Conservation (phyloP, 2,329 filamentous ascomycete species). For the Neonectria neomacrospora region DNA sequence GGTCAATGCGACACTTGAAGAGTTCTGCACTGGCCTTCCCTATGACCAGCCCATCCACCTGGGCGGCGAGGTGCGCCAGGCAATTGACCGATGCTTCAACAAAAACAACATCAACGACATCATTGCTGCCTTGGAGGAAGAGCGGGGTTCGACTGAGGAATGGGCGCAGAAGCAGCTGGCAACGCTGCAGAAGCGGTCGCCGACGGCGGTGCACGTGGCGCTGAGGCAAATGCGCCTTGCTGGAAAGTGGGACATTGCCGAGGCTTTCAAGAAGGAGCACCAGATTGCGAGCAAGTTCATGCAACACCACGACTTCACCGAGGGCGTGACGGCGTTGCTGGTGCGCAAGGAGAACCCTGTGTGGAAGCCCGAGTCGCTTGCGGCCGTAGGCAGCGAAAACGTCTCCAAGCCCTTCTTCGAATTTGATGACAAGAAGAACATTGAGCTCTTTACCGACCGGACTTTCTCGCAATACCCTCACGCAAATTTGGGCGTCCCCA, state of each 20-base stretch:
- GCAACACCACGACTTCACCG: constrained; percentile 88
- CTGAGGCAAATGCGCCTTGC: constrained; percentile 85
- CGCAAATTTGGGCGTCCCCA: constrained; percentile 75
- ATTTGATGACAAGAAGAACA: constrained; percentile 54
- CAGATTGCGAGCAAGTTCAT: constrained; percentile 89
- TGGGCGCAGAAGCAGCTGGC: constrained; percentile 85
- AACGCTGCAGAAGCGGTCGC: constrained; percentile 82
- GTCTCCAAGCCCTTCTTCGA: constrained; percentile 77
- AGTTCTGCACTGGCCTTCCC: constrained; percentile 88
- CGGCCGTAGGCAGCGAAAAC: constrained; percentile 67
- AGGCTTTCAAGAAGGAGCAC: constrained; percentile 89
- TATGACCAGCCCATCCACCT: constrained; percentile 75
- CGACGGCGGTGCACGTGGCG: constrained; percentile 86
- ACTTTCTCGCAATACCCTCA: constrained; percentile 82
- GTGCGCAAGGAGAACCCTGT: constrained; percentile 75
- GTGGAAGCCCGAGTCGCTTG: constrained; percentile 81
- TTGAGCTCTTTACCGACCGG: constrained; percentile 70
- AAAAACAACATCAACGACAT: constrained; percentile 76
- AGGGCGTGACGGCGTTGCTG: constrained; percentile 87
- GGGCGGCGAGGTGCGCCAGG: constrained; percentile 75
- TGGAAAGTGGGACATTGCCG: constrained; percentile 78
- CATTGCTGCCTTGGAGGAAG: constrained; percentile 71
- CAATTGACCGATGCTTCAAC: constrained; percentile 87
- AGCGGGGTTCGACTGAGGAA: constrained; percentile 62
- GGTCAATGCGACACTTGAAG: constrained; percentile 90